Conservation (phyloP, 257 asterid genomes). For the Solanum commersonii region DNA sequence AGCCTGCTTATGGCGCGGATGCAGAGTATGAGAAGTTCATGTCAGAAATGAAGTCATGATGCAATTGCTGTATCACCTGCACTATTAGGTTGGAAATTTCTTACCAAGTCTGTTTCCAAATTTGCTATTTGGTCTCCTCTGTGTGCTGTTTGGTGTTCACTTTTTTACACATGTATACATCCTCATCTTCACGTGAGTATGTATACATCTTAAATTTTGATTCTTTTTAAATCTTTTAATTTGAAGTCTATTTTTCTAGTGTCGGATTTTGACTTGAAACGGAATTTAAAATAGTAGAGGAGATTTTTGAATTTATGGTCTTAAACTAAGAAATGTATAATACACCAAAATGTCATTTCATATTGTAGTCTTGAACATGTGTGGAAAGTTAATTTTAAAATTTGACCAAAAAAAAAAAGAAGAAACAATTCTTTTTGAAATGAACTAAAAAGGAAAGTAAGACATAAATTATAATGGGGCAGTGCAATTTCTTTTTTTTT, state of each 20-base stretch:
- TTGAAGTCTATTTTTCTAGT: background rate
- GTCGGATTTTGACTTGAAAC: background rate
- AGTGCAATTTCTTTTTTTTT: background rate
- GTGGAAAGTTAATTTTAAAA: background rate
- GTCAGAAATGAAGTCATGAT: conserved; percentile 72
- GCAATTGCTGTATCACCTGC: background rate
- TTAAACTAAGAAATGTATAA: background rate
- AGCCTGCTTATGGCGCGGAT: conserved; percentile 37
- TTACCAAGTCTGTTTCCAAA: background rate
- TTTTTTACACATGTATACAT: background rate
- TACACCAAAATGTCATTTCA: background rate
- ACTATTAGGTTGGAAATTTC: conserved; percentile 20
- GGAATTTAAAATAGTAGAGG: background rate
- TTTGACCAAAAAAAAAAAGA: background rate
- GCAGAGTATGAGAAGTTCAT: conserved; percentile 93
- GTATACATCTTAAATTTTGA: too few species aligned
- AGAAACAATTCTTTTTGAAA: too few species aligned
- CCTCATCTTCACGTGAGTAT: background rate
- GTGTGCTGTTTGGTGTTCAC: background rate
- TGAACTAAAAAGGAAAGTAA: background rate
- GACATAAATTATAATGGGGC: background rate
- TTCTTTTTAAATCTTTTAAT: background rate
- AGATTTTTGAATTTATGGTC: background rate
- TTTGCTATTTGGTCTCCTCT: background rate
- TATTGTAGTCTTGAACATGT: too few species aligned